Base-by-base conservation (phyloP, 2,329 filamentous ascomycete genomes). In the Raffaelea deltoideospora region DNA sequence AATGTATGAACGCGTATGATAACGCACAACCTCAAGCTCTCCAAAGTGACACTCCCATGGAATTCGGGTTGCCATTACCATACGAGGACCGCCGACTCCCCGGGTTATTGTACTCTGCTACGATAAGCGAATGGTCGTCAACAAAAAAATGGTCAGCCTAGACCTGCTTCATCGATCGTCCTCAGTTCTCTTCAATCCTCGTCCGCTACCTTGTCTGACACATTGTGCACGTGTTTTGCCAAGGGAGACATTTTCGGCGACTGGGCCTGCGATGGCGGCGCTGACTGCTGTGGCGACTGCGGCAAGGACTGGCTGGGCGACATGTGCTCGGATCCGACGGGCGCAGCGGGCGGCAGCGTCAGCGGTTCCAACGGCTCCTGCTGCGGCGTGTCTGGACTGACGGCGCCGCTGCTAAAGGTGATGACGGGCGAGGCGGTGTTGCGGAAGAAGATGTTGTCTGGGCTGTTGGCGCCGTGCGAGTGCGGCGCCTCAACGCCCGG, bases 351-450 rank as follows among this genome's bases (percentile, higher is more conserved):
- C 6, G 44, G 44, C 33, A 46, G 38, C 2, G 27, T 15, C 39
- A 45, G 33, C 3, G 41, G 40, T 18, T 64, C 60, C 21, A 56
- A 43, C 1, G 59, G 52, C 39, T 69, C 63, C 1, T 59, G 51
- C 5, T 65, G 63, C 22, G 58, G 60, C n/a, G 60, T 56, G 34
- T 70, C 63, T 7, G 69, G 68, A 19, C 60, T 53, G 14, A 57
- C 46, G 13, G 51, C 49, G 2, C 55, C 58, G 21, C 59, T 69
- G 39, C 62, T 57, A 4, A 21, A 3, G 2, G 6, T 23, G 22
- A 10, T 34, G 26, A 4, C 18, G 35, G 71, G 71, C 2, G 84
- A 81, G 13, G 92, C 72, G 35, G 86, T 76, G 34, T 86, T 76
- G 34, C 71, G 67, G 11, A 71, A 66, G 18, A 43, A 42, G 21